Conservation (phyloP, 371 early-diverging fungal species). For the Umbelopsis sp. region DNA sequence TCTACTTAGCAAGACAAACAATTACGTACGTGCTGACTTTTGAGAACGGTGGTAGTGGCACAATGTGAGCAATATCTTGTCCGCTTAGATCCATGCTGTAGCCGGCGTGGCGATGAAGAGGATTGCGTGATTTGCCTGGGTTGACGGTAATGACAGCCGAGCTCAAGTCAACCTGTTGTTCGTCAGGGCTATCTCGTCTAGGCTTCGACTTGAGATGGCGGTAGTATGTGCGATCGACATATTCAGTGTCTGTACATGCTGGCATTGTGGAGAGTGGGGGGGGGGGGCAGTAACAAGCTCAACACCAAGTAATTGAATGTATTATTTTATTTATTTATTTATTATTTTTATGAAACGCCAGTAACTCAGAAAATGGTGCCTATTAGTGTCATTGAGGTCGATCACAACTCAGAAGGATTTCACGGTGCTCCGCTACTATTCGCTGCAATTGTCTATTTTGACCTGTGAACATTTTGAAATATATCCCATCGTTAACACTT, state of each 20-base stretch:
- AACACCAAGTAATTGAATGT: background rate
- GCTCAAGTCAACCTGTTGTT: background rate
- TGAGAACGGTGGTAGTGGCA: background rate
- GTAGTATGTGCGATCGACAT: background rate
- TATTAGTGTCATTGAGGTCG: background rate
- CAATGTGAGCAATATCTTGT: background rate
- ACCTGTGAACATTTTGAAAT: background rate
- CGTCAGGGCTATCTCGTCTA: background rate
- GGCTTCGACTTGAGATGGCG: background rate
- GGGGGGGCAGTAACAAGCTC: background rate
- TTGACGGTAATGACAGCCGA: background rate
- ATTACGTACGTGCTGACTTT: background rate
- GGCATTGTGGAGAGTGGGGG: background rate
- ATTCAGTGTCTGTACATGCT: background rate
- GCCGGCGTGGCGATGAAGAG: background rate
- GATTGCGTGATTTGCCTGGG: background rate
- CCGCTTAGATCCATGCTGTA: background rate
- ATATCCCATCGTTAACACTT: no score
- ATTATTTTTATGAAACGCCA: constrained; percentile 10
- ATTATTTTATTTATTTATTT: background rate
- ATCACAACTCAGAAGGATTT: background rate
- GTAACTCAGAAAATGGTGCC: background rate
- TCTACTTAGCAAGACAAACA: background rate
- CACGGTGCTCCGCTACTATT: constrained; percentile 21
- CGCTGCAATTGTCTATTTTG: constrained; percentile 24